Conservation (phyloP, 176 grass and related monocot genomes). For the Musa acuminata region DNA sequence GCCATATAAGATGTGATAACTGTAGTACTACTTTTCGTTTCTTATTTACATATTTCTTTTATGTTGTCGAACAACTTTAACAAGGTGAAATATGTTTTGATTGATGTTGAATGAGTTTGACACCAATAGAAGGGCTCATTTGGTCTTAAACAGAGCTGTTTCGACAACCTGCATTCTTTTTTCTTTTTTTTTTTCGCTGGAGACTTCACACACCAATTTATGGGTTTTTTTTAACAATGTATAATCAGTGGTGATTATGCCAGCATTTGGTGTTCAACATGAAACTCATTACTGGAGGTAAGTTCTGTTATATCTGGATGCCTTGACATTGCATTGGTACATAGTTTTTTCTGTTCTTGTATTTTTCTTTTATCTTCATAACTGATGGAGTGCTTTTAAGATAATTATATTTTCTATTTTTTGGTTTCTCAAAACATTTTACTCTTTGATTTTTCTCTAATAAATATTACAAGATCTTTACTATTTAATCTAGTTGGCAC, state of each 20-base stretch:
- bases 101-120: neutral
- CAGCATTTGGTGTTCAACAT: slow-evolving; percentile 65
- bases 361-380: neutral
- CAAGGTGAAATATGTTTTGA: neutral
- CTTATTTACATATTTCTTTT: neutral
- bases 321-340: neutral
- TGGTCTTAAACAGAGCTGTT: neutral
- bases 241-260: slow-evolving; percentile 75
- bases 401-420: too few relatives aligned
- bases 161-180: neutral
- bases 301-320: neutral
- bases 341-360: neutral
- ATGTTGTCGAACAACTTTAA: neutral
- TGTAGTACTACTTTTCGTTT: neutral
- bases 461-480: too few relatives aligned
- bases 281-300: slow-evolving; percentile 74
- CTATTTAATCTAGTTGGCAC: too few relatives aligned
- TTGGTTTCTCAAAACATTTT: too few relatives aligned
- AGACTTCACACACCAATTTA: neutral
- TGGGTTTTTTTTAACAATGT: slow-evolving; percentile 16
- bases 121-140: neutral
- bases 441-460: too few relatives aligned
- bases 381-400: neutral
- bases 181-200: neutral
- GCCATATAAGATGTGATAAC: neutral